Evolutionary conservation across 768 basidiomycete genomes (phyloP), one percentile per base, ranked within the genome.

Genomic region (Mycena filopes): DNA sequence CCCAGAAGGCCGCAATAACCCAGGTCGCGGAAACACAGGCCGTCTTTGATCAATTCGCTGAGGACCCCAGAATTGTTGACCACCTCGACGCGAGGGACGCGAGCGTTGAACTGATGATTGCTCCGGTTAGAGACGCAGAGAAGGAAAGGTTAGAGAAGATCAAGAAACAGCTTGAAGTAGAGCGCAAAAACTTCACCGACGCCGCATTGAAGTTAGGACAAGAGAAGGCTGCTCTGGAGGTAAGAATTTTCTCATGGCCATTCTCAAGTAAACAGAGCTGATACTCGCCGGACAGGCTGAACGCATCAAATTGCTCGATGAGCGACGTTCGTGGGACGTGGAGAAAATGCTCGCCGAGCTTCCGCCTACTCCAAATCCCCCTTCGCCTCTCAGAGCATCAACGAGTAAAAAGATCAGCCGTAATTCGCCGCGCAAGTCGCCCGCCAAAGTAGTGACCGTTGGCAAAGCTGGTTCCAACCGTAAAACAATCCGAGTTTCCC

Each of bases 291-390:
- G 2, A 21, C 68, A 93, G 92, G 84, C 84, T 12, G 89, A 92
- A 71, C 83, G 86, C 23, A 72, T 87, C 28, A 83, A 81, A 58
- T 81, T 93, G 43, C 46, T 85, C 50, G 90, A 93, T 66, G 92
- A 93, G 73, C 90, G 86, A 71, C 84, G 89, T n/a, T 78, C 83
- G n/a, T 92, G 89, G 91, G 83, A 89, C 60, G 84, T 87, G 1
- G 82, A 89, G 49, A 79, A 79, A 73, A 88, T 91, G 82, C 80
- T 88, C 4, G 82, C 84, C 1, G 86, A 90, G 48, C 77, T 85
- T 4, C 84, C 86, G 21, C 83, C 84, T 12, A 83, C 83, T 23
- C 81, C 80, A 13, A 67, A 72, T 21, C 75, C 77, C 42, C 61
- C 66, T 23, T 74, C 75, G 16, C 72, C 75, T 8, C 55, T 59